Base-by-base conservation (phyloP, 1,284 basidiomycete genomes). In the Cryptococcus sp. region DNA sequence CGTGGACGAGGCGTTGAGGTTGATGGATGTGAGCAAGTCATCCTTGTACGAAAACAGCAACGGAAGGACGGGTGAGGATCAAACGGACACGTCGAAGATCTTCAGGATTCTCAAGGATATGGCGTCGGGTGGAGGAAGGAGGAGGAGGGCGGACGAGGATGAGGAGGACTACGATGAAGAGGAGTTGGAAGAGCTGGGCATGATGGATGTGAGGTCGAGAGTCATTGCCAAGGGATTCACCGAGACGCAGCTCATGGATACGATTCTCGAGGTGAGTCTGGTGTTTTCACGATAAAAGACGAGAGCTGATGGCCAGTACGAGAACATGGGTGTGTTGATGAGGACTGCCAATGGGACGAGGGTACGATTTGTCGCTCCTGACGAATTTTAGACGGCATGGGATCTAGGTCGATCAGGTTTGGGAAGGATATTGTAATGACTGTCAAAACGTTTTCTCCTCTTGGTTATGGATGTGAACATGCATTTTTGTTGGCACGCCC, bases 21-120 rank as follows among this genome's bases (percentile, higher is more conserved):
- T 99, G 55, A 97, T 98, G 88, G 90, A 94, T 57, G 90, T 89
- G 55, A 90, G 86, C 74, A 98, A 98, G 73, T 86, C 88, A 60
- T 87, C 83, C 61, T 76, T 98, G 59, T 79, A 83, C 54, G 87
- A 93, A 36, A 80, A 82, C 45, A 82, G 85, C 18, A 82, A 81
- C 25, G 53, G 60, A 4, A 64, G 69, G 35, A 74, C 74, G 31
- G 74, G 72, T 14, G 78, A 79, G 18, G 93, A 97, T 69, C 80
- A 81, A 56, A 87, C 89, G 22, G 78, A 80, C 47, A 79, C 82
- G 54, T 86, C 83, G 69, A 84, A 87, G 74, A 87, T 97, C 67
- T 93, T 85, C 74, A 79, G 89, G 36, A 79, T 95, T 58, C 86
- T 97, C 76, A 91, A 87, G 69, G 82, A 83, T 28, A 91, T 95